Conservation (phyloP, 495 filamentous ascomycete genomes). For the Penicillium psychrofluorescens region DNA sequence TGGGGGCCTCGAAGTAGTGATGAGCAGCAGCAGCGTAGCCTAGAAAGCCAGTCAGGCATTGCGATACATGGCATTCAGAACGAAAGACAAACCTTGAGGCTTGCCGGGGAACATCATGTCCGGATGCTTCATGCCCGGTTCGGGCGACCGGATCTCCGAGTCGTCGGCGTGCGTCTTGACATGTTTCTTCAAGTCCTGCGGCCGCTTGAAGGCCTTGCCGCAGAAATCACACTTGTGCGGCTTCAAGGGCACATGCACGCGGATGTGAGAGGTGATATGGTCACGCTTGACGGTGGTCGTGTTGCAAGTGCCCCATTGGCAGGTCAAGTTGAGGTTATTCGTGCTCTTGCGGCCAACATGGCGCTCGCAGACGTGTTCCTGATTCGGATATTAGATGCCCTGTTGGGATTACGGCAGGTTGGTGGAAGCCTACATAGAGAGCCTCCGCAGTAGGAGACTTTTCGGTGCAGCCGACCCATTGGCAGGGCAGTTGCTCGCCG, state of each 20-base stretch:
- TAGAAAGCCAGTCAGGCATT: slow-evolving; percentile 3
- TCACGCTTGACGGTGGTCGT: slow-evolving; percentile 98
- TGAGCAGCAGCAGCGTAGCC: slow-evolving; percentile 32
- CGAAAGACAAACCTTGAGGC: slow-evolving; percentile 24
- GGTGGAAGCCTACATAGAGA: slow-evolving; percentile 71
- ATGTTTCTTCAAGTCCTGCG: slow-evolving; percentile 98
- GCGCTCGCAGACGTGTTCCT: slow-evolving; percentile 98
- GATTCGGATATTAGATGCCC: not conserved
- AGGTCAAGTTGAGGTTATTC: slow-evolving; percentile 96
- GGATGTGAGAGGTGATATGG: slow-evolving; percentile 98
- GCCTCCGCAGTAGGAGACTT: slow-evolving; percentile 70
- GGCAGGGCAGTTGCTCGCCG: slow-evolving; percentile 63
- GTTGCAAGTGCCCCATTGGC: slow-evolving; percentile 92
- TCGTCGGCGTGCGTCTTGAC: slow-evolving; percentile 99
- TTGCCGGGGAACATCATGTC: slow-evolving; percentile 48
- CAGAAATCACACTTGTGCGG: slow-evolving; percentile 99
- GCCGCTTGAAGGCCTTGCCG: slow-evolving; percentile 97
- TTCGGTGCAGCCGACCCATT: slow-evolving; percentile 83
- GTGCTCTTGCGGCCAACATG: slow-evolving; percentile 98
- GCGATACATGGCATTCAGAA: not conserved
- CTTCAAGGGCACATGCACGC: slow-evolving; percentile 95
- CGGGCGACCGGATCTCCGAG: slow-evolving; percentile 74
- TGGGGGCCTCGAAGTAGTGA: slow-evolving; percentile 36
- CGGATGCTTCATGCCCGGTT: slow-evolving; percentile 45
- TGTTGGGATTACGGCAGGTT: not conserved